Conservation (phyloP, 768 basidiomycete species). For the Suillus bovinus region DNA sequence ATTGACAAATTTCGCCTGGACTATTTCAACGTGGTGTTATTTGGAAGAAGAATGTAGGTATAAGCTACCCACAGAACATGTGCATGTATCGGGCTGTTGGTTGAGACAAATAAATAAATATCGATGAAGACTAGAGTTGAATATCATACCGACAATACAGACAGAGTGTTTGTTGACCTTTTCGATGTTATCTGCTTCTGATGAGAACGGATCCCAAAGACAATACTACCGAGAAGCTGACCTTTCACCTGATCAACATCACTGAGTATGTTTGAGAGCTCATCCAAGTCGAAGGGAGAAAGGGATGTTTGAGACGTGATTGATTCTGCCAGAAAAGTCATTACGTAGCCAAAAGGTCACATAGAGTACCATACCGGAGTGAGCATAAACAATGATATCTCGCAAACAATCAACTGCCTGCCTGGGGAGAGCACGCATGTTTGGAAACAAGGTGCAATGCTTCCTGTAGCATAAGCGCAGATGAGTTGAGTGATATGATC, state of each 20-base stretch:
- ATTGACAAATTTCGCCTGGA: constrained; percentile 32
- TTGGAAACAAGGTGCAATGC: constrained; percentile 24
- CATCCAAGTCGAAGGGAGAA: constrained; percentile 35
- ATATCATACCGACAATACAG: constrained; percentile 10
- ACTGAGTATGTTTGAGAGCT: constrained; percentile 37
- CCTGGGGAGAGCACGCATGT: constrained; percentile 7
- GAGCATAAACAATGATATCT: constrained; percentile 14
- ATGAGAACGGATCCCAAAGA: neutral
- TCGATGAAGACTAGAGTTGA: neutral
- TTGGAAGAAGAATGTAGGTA: neutral
- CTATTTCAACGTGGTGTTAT: constrained; percentile 15
- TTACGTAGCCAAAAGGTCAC: neutral
- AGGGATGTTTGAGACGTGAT: constrained; percentile 42
- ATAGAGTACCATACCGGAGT: constrained; percentile 6
- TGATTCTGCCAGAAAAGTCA: constrained; percentile 29
- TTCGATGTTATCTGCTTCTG: constrained; percentile 8
- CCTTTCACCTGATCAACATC: constrained; percentile 35
- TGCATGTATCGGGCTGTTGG: constrained; percentile 9
- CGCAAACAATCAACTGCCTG: constrained; percentile 1
- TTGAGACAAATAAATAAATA: neutral
- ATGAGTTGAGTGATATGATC: neutral
- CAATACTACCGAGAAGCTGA: constrained; percentile 14
- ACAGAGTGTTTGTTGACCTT: constrained; percentile 12
- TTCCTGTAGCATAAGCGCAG: constrained; percentile 16
- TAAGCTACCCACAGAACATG: constrained; percentile 8